Base-by-base conservation (phyloP, 2,329 filamentous ascomycete genomes). In the Diplodia scrobiculata region DNA sequence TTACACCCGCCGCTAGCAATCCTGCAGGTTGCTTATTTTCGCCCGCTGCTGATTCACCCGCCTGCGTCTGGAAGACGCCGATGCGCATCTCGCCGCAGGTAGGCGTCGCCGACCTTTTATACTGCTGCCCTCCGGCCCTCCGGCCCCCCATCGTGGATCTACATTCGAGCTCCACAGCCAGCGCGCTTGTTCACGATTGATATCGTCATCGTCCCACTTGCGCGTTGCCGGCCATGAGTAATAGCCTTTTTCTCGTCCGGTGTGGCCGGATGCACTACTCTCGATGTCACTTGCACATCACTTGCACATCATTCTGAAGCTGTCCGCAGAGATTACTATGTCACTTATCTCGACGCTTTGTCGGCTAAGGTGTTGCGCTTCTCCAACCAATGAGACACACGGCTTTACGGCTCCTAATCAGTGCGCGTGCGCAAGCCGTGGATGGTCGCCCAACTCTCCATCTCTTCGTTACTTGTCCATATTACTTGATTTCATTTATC, bases 1-100 rank as follows among this genome's bases (percentile, higher is more conserved):
- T 36, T 50, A 5, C 17, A 34, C 9, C 38, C n/a, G 41, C 3
- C 54, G 36, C 54, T 59, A 59, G 21, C 25, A 14, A 41, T 29
- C 21, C 41, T 27, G 27, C 3, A 3, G n/a, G 29, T 17, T 62
- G 58, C 58, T 62, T 62, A 50, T 36, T 62, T 62, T 50, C 13
- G 21, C 45, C 19, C 13, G 13, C 58, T 62, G 58, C 58, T 62
- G 58, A 62, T 62, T 62, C 58, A 62, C 58, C 41, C 21, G 14
- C 27, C 5, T 25, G 58, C 45, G 27, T 50, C 58, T 50, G 27
- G 58, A 50, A 29, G 38, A 2, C 41, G 10, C 5, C 7, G 55
- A 34, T 10, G 41, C 27, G 11, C 10, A 21, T 27, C 19, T 27
- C 27, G 14, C 27, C 25, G 3, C 34, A 27, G 21, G 25, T 11